Conservation (phyloP, 2,329 filamentous ascomycete genomes). For the Aureobasidium leucospermi region DNA sequence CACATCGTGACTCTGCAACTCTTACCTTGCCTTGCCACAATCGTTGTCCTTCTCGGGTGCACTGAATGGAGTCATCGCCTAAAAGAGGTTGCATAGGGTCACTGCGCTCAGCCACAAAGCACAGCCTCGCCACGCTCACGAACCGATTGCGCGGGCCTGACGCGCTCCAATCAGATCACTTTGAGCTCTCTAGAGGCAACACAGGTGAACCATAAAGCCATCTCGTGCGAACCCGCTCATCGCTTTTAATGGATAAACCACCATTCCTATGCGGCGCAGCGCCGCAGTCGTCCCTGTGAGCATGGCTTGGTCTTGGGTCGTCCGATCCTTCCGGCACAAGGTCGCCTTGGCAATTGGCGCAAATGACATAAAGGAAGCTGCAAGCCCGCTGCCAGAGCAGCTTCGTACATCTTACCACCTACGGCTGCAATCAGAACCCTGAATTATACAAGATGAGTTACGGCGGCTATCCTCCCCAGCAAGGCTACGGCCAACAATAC, state of each 20-base stretch:
- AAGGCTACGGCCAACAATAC: constrained; percentile 13
- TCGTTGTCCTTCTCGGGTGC: background rate
- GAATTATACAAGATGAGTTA: background rate
- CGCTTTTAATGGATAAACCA: background rate
- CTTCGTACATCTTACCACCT: background rate
- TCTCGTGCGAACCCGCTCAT: background rate
- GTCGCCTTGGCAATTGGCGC: constrained; percentile 5
- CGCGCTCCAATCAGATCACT: background rate
- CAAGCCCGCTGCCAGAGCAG: background rate
- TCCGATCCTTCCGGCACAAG: constrained; percentile 9
- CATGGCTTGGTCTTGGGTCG: background rate
- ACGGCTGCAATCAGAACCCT: background rate
- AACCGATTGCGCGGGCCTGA: constrained; percentile 1
- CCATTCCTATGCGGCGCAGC: background rate
- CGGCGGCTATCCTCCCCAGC: constrained; percentile 14
- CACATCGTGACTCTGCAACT: no score
- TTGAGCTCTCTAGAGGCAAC: background rate
- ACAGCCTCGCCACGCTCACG: background rate
- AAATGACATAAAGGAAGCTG: constrained; percentile 10
- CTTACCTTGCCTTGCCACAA: no score
- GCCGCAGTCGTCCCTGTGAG: background rate
- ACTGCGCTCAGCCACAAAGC: background rate
- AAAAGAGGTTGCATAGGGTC: background rate
- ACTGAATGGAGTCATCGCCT: background rate
- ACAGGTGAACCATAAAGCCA: background rate